Evolutionary conservation across 352 stramenopile species (phyloP), one percentile per base, ranked within the genome.

Genomic region (Pythium scleroteichum): DNA sequence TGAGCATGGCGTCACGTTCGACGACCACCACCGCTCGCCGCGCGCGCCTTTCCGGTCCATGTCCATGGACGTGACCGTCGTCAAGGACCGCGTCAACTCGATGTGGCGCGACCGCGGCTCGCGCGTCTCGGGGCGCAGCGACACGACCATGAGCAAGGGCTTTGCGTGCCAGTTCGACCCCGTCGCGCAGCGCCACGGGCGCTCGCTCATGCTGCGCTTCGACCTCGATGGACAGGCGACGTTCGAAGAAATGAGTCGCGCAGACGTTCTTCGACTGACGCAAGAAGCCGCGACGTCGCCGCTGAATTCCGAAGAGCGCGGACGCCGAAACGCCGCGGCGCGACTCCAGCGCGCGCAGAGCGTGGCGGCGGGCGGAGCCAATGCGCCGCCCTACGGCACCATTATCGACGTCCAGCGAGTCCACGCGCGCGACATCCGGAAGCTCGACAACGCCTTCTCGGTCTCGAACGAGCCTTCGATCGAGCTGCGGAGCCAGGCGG

Each of bases 401-500:
- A 48, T 50, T 20, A 47, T 66, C 38, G 57, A 72, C 26, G 52
- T 63, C 29, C 56, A 90, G 75, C 66, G 68, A 17, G 82, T 92
- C 13, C 79, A 92, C 56, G 82, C 80, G 1, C 82, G 82, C 45
- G 82, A 92, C 68, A 84, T 92, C 59, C 78, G 82, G 45, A 78
- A 86, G 38, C 72, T 92, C 53, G 82, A 92, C 42, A 84, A 87
- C 16, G 79, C 80, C n/a, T 92, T 92, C 33, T 78, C 82, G 1
- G 80, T 89, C 16, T 88, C 76, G 4, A 89, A 90, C 29, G 80
- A 92, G 49, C 78, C 82, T 33, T 88, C 80, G 1, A 88, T 92
- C 47, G 77, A 82, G 22, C 78, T 92, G 41, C 78, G 82, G 13
- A 87, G 85, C 56, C 80, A 92, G 59, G 82, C 82, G 17, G 86